phyloP scores from a whole-genome alignment of 1,284 basidiomycete genomes.

The Melampsora larici-populina region DNA sequence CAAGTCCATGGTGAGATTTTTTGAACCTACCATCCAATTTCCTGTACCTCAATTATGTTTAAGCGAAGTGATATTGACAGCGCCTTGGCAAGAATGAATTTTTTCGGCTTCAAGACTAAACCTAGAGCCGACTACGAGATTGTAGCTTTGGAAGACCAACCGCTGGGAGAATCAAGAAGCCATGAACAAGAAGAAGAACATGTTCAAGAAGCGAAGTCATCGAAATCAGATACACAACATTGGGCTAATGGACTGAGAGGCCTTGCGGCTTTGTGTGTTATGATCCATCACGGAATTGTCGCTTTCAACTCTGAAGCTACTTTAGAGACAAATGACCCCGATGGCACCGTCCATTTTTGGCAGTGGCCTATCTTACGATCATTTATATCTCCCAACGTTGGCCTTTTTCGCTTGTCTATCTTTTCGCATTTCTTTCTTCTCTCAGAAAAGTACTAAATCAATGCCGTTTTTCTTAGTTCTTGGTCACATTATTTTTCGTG shows the following conservation, averaged over 20 bases:
- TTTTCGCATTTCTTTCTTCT: background rate
- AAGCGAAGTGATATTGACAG: too few relatives aligned
- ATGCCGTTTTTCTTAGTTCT: background rate
- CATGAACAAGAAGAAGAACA: background rate
- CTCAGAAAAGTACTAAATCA: background rate
- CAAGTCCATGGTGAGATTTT: too few relatives aligned
- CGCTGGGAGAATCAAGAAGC: background rate
- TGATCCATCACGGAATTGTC: background rate
- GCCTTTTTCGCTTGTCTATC: background rate
- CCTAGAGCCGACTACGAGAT: background rate
- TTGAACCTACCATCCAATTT: too few relatives aligned
- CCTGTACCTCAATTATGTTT: too few relatives aligned
- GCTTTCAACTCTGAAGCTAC: background rate
- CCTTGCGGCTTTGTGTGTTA: background rate
- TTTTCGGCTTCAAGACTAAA: background rate
- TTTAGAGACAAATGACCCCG: background rate
- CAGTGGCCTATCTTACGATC: background rate
- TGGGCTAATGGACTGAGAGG: background rate
- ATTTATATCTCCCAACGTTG: background rate
- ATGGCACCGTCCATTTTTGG: conserved; percentile 2
- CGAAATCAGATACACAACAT: background rate
- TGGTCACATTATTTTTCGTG: background rate
- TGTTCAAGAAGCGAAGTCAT: background rate
- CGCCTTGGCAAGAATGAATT: too few relatives aligned
- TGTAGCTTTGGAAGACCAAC: background rate